Base-by-base conservation (phyloP, 495 filamentous ascomycete species). In the Penicillium tannophilum region DNA sequence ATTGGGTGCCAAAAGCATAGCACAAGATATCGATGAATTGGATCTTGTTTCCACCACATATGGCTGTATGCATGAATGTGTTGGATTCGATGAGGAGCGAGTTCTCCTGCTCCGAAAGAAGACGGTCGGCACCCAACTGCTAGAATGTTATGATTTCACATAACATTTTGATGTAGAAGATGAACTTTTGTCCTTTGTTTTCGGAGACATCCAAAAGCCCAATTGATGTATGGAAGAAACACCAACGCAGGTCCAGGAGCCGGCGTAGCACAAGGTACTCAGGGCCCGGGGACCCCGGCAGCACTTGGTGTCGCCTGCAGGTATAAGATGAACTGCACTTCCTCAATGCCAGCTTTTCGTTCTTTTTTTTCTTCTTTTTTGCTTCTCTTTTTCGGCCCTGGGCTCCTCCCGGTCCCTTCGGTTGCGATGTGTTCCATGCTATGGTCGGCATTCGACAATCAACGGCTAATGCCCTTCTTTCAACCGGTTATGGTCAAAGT, bases 141-240 rank as follows among this genome's bases (percentile, higher is more conserved):
- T 98, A 64, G 84, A 92, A 69, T 87, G 94, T 59, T 97, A 97
- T 72, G 92, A 98, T 75, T 98, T 98, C 69, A 92, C 87, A 31
- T 94, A 76, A 70, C 16, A 41, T 42, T 28, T 28, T 46, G 55
- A 33, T 30, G 9, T 58, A 31, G 11, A 43, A 35, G 17, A 54
- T 30, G 35, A 36, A n/a, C 31, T 24, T 30, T 55, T 52, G 6
- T 26, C 20, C 12, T 9, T 33, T 17, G 31, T 30, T 23, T 14
- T 36, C 23, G 24, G 23, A 14, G 45, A 47, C 12, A 28, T 24
- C 3, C 7, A 20, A 24, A 28, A 39, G 47, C 17, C 35, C 41
- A 30, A 39, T 17, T 42, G 30, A 51, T n/a, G 12, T 46, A 19
- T 46, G 12, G 2, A 2, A 20, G 12, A 47, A 26, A 28, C 55